These are phyloP conservation scores for Posidonia australis DNA, from an alignment of 106 monocot genomes.

Conservation along the genomic window DNA sequence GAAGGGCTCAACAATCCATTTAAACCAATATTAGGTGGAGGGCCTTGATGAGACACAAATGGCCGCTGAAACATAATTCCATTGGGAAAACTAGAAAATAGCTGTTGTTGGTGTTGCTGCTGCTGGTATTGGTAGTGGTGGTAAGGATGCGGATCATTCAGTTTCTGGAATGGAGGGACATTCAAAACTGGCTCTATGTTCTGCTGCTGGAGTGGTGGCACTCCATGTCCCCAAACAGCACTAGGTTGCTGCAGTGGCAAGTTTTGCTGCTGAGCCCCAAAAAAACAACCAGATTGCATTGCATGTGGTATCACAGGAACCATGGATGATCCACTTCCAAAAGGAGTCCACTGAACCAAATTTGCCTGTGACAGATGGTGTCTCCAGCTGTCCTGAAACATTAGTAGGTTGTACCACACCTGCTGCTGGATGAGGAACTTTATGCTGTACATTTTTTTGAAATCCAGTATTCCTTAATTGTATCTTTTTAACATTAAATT, in stretches of 20 bases:
- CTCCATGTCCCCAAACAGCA: slow-evolving; percentile 5
- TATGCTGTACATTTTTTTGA: slow-evolving; percentile 6
- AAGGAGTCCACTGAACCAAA: background rate
- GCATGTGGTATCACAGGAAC: slow-evolving; percentile 8
- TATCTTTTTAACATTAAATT: slow-evolving; percentile 26
- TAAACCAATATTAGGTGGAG: slow-evolving; percentile 6
- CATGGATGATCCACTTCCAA: background rate
- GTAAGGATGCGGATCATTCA: background rate
- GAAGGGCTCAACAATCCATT: slow-evolving; percentile 12
- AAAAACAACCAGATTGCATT: background rate
- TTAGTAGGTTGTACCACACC: background rate
- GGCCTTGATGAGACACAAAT: slow-evolving; percentile 22
- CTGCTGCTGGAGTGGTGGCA: slow-evolving; percentile 8
- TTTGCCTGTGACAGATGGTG: background rate
- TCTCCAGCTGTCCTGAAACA: background rate
- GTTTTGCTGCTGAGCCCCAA: slow-evolving; percentile 17
- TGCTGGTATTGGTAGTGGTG: background rate
- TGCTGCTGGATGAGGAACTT: slow-evolving; percentile 6
- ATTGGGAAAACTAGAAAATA: slow-evolving; percentile 15
- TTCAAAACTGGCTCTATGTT: slow-evolving; percentile 13
- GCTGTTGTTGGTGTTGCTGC: slow-evolving; percentile 21
- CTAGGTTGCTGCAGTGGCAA: slow-evolving; percentile 14
- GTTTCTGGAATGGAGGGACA: slow-evolving; percentile 11
- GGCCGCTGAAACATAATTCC: slow-evolving; percentile 29
- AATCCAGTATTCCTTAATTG: slow-evolving; percentile 7